Evolutionary conservation across 176 grass and related monocot genomes (phyloP).

Genomic region (Rhynchospora breviuscula): DNA sequence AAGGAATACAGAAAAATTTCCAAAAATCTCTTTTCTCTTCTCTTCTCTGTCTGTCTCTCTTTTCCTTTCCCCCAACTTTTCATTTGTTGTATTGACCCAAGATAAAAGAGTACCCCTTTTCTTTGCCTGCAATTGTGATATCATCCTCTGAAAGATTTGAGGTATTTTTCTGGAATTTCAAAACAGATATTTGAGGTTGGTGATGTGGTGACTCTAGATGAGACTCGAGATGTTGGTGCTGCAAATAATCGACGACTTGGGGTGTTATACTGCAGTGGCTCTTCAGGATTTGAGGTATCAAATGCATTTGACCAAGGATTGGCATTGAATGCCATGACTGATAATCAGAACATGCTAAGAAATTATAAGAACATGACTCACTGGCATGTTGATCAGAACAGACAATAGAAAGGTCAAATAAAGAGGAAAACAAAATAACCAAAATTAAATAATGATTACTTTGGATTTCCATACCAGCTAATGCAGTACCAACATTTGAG

Average conservation of each 20-base stretch:
- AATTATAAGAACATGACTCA: background rate
- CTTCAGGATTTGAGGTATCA: conserved; percentile 92
- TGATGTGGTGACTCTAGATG: conserved; percentile 66
- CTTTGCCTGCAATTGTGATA: background rate
- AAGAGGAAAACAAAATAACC: background rate
- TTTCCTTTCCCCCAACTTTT: background rate
- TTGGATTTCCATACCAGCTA: background rate
- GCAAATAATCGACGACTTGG: conserved; percentile 84
- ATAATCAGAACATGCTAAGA: background rate
- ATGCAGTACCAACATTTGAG: background rate
- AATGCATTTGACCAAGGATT: background rate
- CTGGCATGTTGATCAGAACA: background rate
- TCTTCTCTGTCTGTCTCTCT: too few relatives aligned
- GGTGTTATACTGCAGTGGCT: conserved; percentile 75
- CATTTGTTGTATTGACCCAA: background rate
- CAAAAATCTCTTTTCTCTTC: too few relatives aligned
- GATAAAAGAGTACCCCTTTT: background rate
- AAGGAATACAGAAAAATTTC: too few relatives aligned
- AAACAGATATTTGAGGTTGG: conserved; percentile 89
- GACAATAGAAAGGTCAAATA: background rate
- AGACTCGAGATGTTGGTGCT: conserved; percentile 57
- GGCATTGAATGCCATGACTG: background rate
- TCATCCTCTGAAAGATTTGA: background rate
- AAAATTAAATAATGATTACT: background rate
- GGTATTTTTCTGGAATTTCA: conserved; percentile 11